Base-by-base conservation (phyloP, 1,284 basidiomycete genomes). In the Ceratobasidium sp. region DNA sequence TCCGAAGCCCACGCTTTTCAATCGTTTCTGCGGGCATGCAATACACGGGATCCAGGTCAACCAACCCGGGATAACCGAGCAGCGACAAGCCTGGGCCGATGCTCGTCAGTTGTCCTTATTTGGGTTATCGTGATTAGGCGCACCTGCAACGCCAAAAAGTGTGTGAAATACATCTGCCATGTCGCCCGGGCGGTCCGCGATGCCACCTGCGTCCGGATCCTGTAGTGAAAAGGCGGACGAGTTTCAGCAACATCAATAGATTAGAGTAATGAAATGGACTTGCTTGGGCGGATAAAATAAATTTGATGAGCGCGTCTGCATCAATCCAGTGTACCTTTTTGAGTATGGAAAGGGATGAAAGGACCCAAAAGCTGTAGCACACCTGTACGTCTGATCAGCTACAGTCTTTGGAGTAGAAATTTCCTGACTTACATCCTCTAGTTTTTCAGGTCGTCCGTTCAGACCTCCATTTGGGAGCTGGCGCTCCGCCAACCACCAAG, bases 131-230 rank as follows among this genome's bases (percentile, higher is more conserved):
- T 39, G 43, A 34, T 27, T 29, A 72, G 62, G 83, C 86, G 74
- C 75, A 93, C 95, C 95, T 73, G 96, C 96, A 2, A 98, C 84
- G 0, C 97, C 98, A 80, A 99, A 99, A 8, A 88, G 82, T 0
- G 97, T 99, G 81, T 99, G 97, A 83, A 98, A 99, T 13, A 99
- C 96, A 79, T 99, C 97, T 0, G 91, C 90, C 86, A 96, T 92
- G 81, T 99, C 92, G 0, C 94, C 96, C 0, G 95, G 95, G 64
- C 97, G 84, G 82, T 99, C 98, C 0, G 96, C 92, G 41, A 99
- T 98, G 0, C 97, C 98, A 0, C 98, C 97, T 9, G 86, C 87
- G 74, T 98, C 97, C 0, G 88, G 84, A 81, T 99, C 98, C 91
- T 98, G 80, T 48, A 14, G 74, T 66, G 58, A 39, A 58, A 58